A percentile compares a stretch with the other conserved stretches of the same genome.
Evolutionary conservation across 768 basidiomycete genomes (phyloP).

Genomic region (Botryobasidium botryosum): DNA sequence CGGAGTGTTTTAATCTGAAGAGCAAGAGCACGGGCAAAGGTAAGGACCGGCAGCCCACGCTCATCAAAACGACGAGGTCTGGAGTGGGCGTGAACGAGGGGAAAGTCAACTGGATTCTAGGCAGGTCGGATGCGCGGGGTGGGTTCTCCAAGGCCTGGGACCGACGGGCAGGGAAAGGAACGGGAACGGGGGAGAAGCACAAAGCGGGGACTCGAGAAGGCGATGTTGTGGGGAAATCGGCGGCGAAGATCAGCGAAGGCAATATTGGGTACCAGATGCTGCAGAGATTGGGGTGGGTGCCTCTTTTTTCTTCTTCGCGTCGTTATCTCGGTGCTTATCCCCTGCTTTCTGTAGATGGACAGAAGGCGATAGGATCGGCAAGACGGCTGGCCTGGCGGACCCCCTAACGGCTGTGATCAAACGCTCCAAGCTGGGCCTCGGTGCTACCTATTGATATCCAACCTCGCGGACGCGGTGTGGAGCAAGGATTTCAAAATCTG

Average conservation of each 20-base stretch:
- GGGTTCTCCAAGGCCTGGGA: slow-evolving; percentile 19
- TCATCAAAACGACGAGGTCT: slow-evolving; percentile 49
- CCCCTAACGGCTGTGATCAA: slow-evolving; percentile 79
- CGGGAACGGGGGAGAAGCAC: slow-evolving; percentile 6
- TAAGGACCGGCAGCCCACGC: slow-evolving; percentile 51
- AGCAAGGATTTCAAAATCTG: too few species aligned
- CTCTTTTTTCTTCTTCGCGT: background rate
- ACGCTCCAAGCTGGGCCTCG: slow-evolving; percentile 68
- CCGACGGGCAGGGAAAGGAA: slow-evolving; percentile 16
- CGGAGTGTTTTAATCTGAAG: slow-evolving; percentile 59
- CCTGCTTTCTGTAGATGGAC: slow-evolving; percentile 33
- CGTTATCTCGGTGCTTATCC: background rate
- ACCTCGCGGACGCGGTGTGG: too few species aligned
- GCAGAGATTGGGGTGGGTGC: slow-evolving; percentile 57
- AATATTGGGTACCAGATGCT: slow-evolving; percentile 84
- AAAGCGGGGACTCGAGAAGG: slow-evolving; percentile 54
- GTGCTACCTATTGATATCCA: too few species aligned
- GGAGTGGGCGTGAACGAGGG: slow-evolving; percentile 39
- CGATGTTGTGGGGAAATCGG: slow-evolving; percentile 72
- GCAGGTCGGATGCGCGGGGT: slow-evolving; percentile 20
- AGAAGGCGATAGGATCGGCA: slow-evolving; percentile 64
- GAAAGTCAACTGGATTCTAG: slow-evolving; percentile 32
- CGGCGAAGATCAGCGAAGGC: slow-evolving; percentile 58
- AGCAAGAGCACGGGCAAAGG: slow-evolving; percentile 58
- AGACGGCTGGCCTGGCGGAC: slow-evolving; percentile 42